Conservation (phyloP, 805 yeast genomes). For the Clavispora carvajalis region DNA sequence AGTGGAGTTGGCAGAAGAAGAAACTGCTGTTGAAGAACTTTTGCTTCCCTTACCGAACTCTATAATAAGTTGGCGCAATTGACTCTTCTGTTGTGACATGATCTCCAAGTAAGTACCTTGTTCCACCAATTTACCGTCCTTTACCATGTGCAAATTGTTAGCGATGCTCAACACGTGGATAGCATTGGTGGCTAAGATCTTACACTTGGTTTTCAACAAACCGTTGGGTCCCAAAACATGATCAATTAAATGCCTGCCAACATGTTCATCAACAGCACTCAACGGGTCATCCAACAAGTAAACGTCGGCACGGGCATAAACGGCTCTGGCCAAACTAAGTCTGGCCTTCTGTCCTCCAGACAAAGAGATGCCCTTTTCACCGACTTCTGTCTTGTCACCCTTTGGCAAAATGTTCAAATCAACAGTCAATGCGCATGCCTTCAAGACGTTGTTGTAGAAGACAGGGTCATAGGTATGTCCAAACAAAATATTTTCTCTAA, state of each 20-base stretch:
- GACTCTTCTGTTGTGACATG: conserved; percentile 40
- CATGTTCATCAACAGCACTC: conserved; percentile 97
- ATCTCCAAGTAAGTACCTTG: conserved; percentile 58
- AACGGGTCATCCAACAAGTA: conserved; percentile 88
- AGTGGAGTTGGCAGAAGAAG: conserved; percentile 15
- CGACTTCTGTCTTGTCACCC: conserved; percentile 90
- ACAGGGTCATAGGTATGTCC: conserved; percentile 80
- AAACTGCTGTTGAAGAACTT: conserved; percentile 4
- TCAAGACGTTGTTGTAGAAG: conserved; percentile 74
- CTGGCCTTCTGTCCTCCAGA: conserved; percentile 99
- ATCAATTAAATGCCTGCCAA: conserved; percentile 77
- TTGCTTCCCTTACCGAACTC: conserved; percentile 55
- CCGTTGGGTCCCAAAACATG: conserved; percentile 82
- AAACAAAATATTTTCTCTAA: conserved; percentile 84
- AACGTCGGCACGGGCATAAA: conserved; percentile 89
- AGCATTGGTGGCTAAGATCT: conserved; percentile 80
- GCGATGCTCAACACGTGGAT: conserved; percentile 79
- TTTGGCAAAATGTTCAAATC: conserved; percentile 79
- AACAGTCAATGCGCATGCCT: conserved; percentile 80
- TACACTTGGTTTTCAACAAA: conserved; percentile 66
- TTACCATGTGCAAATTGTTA: conserved; percentile 60
- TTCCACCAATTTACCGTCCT: conserved; percentile 63
- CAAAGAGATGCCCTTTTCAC: conserved; percentile 93
- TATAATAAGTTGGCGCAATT: conserved; percentile 47
- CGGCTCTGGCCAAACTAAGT: conserved; percentile 90